Conservation (phyloP, 148 eudicot species). For the Amaranthus palmeri region DNA sequence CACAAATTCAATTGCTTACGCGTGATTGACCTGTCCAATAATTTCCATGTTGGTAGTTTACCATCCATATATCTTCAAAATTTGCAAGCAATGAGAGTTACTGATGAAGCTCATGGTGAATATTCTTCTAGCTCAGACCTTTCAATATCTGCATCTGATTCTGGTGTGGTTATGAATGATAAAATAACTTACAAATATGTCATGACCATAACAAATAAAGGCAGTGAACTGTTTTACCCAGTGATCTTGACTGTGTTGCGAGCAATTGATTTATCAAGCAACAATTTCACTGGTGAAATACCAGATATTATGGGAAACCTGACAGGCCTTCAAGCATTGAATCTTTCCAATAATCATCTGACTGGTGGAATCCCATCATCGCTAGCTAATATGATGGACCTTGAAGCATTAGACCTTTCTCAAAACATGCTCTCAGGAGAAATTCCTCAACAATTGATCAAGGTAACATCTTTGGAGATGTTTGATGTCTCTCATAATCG, state of each 20-base stretch:
- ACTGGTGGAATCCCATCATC: constrained; percentile 26
- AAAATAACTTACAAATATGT: background rate
- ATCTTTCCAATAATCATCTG: constrained; percentile 33
- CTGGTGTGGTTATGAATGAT: too few relatives aligned
- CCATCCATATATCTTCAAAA: constrained; percentile 21
- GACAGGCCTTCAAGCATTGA: constrained; percentile 26
- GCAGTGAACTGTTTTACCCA: background rate
- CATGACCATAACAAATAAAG: constrained; percentile 20
- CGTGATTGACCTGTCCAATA: constrained; percentile 38
- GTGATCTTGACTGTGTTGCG: constrained; percentile 14
- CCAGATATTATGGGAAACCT: constrained; percentile 26
- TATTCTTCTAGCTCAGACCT: background rate
- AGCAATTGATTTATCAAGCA: constrained; percentile 40
- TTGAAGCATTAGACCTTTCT: constrained; percentile 36
- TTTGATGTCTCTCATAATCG: constrained; percentile 31
- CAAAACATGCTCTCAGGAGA: constrained; percentile 29
- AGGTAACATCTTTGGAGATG: constrained; percentile 22
- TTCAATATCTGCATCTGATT: too few relatives aligned
- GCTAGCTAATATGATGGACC: constrained; percentile 21
- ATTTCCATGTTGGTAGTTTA: constrained; percentile 27
- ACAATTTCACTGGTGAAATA: constrained; percentile 33
- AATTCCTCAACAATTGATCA: constrained; percentile 24
- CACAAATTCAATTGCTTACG: constrained; percentile 11
- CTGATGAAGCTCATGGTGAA: background rate
- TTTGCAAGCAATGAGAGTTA: constrained; percentile 29